phyloP scores from a whole-genome alignment of 2,329 filamentous ascomycete species.

The Leptographium wingfieldii region DNA sequence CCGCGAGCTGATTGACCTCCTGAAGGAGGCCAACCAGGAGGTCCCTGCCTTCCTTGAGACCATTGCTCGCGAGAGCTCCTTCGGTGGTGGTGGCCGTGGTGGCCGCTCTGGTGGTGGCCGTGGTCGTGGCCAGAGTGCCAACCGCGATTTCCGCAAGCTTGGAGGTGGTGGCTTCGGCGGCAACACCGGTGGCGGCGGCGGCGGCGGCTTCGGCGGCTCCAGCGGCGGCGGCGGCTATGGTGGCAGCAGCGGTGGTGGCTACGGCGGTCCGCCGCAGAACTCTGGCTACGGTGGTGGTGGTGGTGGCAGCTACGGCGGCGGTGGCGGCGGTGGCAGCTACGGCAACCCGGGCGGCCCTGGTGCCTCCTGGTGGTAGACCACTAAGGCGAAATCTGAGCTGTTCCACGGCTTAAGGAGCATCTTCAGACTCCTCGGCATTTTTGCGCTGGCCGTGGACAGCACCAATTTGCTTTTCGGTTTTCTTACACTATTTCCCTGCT shows the following conservation, averaged over 20 bases:
- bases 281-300: constrained; percentile 27
- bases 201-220: constrained; percentile 33
- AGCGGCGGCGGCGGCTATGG: constrained; percentile 30
- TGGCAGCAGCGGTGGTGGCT: constrained; percentile 30
- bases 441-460: neutral
- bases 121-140: constrained; percentile 57
- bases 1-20: constrained; percentile 87
- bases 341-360: constrained; percentile 57
- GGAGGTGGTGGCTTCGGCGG: constrained; percentile 44
- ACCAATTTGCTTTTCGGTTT: constrained; percentile 6
- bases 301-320: constrained; percentile 29
- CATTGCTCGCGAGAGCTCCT: constrained; percentile 89
- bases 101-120: constrained; percentile 56
- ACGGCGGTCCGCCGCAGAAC: constrained; percentile 18
- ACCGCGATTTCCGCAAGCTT: constrained; percentile 82
- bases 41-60: constrained; percentile 89
- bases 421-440: neutral
- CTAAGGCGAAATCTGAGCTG: neutral
- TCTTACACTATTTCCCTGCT: constrained; percentile 1
- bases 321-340: constrained; percentile 37
- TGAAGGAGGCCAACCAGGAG: constrained; percentile 98
- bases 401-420: neutral
- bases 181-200: constrained; percentile 43
- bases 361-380: constrained; percentile 54
- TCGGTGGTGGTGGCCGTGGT: constrained; percentile 44